Conservation (phyloP, 176 grass and related monocot species). For the Areca catechu region DNA sequence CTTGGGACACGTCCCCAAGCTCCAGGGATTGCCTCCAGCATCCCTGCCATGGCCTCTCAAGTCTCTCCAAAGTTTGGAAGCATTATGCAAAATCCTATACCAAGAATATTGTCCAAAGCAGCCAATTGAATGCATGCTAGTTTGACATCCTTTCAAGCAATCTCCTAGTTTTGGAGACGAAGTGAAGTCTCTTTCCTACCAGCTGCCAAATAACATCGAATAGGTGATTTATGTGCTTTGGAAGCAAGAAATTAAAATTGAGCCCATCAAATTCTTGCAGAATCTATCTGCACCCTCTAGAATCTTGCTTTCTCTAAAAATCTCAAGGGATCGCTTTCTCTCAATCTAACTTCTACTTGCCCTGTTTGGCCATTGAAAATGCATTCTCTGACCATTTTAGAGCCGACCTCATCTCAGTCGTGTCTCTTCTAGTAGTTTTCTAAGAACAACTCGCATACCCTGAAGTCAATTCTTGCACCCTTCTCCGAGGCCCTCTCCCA, state of each 20-base stretch:
- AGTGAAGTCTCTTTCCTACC: no score
- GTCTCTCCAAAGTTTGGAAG: no score
- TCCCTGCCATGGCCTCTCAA: no score
- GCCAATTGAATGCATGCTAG: no score
- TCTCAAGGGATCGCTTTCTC: slow-evolving; percentile 38
- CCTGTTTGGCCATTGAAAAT: slow-evolving; percentile 25
- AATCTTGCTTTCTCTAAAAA: slow-evolving; percentile 56
- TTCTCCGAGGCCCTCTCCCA: slow-evolving; percentile 46
- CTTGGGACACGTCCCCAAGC: no score
- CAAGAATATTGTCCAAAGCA: no score
- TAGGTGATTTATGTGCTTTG: slow-evolving; percentile 36
- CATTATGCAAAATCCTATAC: no score
- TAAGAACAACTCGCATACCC: slow-evolving; percentile 51
- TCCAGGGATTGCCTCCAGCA: no score
- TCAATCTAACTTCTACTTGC: slow-evolving; percentile 35
- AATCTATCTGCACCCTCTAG: slow-evolving; percentile 29
- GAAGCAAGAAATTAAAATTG: slow-evolving; percentile 27
- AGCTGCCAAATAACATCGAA: no score
- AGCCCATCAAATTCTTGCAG: slow-evolving; percentile 31
- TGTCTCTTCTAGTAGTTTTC: slow-evolving; percentile 37
- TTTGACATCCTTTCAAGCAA: slow-evolving; percentile 34
- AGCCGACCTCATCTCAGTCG: slow-evolving; percentile 21
- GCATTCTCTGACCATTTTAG: slow-evolving; percentile 47
- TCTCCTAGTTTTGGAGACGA: slow-evolving; percentile 28
- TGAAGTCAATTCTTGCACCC: slow-evolving; percentile 29